Conservation (phyloP, 1,284 basidiomycete species). For the Ceratobasidium theobromae region DNA sequence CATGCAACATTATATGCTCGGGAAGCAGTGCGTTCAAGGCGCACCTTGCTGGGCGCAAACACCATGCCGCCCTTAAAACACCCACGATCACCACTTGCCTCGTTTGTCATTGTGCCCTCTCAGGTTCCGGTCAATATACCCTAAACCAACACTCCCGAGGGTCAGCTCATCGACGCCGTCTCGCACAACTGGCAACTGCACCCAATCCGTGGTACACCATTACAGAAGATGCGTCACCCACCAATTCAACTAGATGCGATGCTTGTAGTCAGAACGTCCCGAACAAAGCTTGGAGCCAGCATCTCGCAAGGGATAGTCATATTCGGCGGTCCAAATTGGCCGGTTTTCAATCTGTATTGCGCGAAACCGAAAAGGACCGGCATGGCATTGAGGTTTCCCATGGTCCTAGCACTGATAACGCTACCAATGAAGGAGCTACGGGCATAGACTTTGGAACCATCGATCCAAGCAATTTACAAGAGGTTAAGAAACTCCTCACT, state of each 20-base stretch:
- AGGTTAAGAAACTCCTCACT: conserved; percentile 35
- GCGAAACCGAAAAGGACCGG: conserved; percentile 52
- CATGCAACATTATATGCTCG: conserved; percentile 45
- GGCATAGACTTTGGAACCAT: conserved; percentile 49
- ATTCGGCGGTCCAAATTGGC: conserved; percentile 46
- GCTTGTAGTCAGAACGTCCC: conserved; percentile 46
- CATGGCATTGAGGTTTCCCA: conserved; percentile 45
- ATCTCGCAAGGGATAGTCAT: conserved; percentile 41
- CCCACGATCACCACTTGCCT: conserved; percentile 18
- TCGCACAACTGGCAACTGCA: conserved; percentile 37
- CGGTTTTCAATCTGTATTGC: conserved; percentile 45
- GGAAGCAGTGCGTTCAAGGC: conserved; percentile 37
- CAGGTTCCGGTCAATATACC: conserved; percentile 38
- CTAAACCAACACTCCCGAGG: conserved; percentile 43
- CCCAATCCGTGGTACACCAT: conserved; percentile 40
- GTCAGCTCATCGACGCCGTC: conserved; percentile 39
- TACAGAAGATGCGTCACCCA: conserved; percentile 34
- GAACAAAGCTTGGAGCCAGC: conserved; percentile 40
- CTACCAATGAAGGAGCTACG: conserved; percentile 35
- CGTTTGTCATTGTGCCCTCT: conserved; percentile 44
- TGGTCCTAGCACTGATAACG: conserved; percentile 30
- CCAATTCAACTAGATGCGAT: conserved; percentile 45
- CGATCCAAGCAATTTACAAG: conserved; percentile 36
- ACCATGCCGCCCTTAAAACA: conserved; percentile 32
- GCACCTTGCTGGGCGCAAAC: conserved; percentile 41